Percentiles rank a stretch among this genome's conserved stretches.
Conservation (phyloP, 345 rosid species). For the Syzygium aromaticum region DNA sequence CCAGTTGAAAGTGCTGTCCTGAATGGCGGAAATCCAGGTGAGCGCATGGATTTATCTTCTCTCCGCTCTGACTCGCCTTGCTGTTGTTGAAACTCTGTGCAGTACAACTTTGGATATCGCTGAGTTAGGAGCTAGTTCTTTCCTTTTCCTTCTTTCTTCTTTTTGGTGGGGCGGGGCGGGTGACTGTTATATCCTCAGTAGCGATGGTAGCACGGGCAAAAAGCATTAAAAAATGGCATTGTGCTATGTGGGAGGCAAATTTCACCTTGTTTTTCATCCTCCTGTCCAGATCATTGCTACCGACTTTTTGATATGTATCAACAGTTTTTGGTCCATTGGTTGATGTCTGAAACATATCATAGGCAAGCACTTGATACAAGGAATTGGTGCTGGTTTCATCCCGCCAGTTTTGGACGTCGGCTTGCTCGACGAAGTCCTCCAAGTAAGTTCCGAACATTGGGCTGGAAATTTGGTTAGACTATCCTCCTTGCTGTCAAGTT, state of each 20-base stretch:
- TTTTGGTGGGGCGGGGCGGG: background rate
- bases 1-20: conserved; percentile 38
- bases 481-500: background rate
- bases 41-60: background rate
- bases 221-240: background rate
- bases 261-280: background rate
- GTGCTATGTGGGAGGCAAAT: background rate
- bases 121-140: background rate
- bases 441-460: conserved; percentile 12
- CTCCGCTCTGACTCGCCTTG: background rate
- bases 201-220: background rate
- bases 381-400: conserved; percentile 50
- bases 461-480: background rate
- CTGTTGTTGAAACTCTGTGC: background rate
- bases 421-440: conserved; percentile 45
- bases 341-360: background rate
- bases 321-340: background rate
- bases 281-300: background rate
- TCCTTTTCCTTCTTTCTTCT: background rate
- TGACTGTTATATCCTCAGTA: background rate
- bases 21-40: conserved; percentile 30
- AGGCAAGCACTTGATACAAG: conserved; percentile 54
- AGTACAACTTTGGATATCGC: background rate
- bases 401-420: conserved; percentile 28
- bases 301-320: background rate